Evolutionary conservation across 805 yeast genomes (phyloP), one percentile per base, ranked within the genome.

Genomic region (Saccharomyces paradoxus): DNA sequence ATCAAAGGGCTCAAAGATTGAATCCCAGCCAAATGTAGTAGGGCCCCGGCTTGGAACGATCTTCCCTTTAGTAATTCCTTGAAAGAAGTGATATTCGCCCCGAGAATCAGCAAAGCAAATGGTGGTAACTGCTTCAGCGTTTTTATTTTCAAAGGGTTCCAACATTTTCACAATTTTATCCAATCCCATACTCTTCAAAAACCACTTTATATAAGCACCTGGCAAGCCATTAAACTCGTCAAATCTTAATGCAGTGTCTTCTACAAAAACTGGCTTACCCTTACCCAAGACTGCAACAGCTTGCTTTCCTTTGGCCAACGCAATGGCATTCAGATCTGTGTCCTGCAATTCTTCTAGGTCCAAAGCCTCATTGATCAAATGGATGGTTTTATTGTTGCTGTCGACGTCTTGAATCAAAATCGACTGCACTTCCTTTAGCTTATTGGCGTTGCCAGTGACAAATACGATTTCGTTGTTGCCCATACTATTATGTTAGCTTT

Each of bases 191-290:
- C 80, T 71, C 58, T 83, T 75, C 48, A 89, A 78, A 71, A 94
- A 94, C 99, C 99, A 92, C 71, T 92, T 92, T 71, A 83, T 81
- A 60, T 89, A 89, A 1, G 98, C 98, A 26, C 99, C 99, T 3
- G 99, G 99, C 50, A 94, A 78, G 14, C 83, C 86, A 52, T 87
- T 83, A 65, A 86, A 77, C 1, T 96, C 96, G 50, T 79, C 79
- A 70, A 87, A 94, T 3, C 86, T 88, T 44, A 94, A 78, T 51
- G 96, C 91, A 0, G 99, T 94, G 64, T 94, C 99, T 67, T 94
- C 99, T 2, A 91, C 97, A 55, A 94, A 76, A 0, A 89, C 97
- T 0, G 98, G 92, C 0, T 54, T 57, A 6, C 96, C 94, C 2
- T 75, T 67, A 3, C 81, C 71, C 8, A 80, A 66, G 12, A 69